Conservation (phyloP, 2,329 filamentous ascomycete genomes). For the Truncatella angustata region DNA sequence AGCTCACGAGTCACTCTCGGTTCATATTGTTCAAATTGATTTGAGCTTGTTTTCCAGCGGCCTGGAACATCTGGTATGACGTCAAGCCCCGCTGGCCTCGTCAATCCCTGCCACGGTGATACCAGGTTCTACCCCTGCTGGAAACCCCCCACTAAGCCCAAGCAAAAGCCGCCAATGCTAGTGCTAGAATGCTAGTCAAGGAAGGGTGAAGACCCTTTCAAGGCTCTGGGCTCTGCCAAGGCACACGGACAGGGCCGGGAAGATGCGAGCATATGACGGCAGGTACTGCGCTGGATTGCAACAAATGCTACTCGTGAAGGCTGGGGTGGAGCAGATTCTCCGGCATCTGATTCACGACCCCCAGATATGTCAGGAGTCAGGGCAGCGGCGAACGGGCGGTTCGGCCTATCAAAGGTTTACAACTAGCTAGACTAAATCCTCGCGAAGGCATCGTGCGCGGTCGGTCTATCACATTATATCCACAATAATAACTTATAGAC, state of each 20-base stretch:
- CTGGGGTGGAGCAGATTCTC: conserved; percentile 5
- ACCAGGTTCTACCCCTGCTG: background rate
- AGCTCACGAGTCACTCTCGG: too few relatives aligned
- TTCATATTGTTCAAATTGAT: too few relatives aligned
- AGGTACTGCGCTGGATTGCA: too few relatives aligned
- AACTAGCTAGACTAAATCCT: too few relatives aligned
- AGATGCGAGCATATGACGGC: background rate
- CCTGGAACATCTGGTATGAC: background rate
- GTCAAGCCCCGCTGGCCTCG: background rate
- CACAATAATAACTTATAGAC: background rate
- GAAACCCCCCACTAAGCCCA: background rate
- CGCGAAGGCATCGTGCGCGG: too few relatives aligned
- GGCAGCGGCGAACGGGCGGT: background rate
- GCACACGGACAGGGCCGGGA: too few relatives aligned
- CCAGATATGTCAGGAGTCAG: background rate
- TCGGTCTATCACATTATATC: too few relatives aligned
- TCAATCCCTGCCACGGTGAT: background rate
- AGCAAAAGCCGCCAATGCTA: background rate
- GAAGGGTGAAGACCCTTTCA: too few relatives aligned
- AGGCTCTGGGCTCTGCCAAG: too few relatives aligned
- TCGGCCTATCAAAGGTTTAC: too few relatives aligned
- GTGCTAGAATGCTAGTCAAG: too few relatives aligned
- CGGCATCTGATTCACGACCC: background rate
- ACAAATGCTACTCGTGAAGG: background rate
- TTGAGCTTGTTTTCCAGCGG: background rate